Percentiles rank a stretch among this genome's conserved stretches.
Conservation (phyloP, 257 asterid genomes). For the Knoxia roxburghii region DNA sequence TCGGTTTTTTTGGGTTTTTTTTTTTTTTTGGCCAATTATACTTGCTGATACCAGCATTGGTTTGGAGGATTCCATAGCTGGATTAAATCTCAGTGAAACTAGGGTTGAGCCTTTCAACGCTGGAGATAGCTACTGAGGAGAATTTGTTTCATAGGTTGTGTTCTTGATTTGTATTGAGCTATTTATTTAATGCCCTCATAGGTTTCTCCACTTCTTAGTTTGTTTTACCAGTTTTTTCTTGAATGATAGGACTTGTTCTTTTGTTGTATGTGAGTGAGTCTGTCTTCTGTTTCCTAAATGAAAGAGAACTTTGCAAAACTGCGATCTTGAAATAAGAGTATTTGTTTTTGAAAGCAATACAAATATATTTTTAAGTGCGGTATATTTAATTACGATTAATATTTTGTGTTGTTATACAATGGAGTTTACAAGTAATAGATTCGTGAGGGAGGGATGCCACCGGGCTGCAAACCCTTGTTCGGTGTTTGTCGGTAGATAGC, state of each 20-base stretch:
- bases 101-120: slow-evolving; percentile 34
- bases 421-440: too few relatives aligned
- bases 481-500: too few relatives aligned
- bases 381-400: too few relatives aligned
- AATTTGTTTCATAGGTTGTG: slow-evolving; percentile 1
- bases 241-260: not conserved
- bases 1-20: too few relatives aligned
- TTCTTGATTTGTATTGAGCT: not conserved
- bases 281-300: not conserved
- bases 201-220: not conserved
- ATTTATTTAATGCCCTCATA: slow-evolving; percentile 2
- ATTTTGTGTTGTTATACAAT: too few relatives aligned
- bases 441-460: too few relatives aligned
- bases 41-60: slow-evolving; percentile 67
- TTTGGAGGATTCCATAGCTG: slow-evolving; percentile 56
- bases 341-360: not conserved
- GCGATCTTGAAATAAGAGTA: not conserved
- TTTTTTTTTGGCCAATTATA: slow-evolving; percentile 47
- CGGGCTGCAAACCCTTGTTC: too few relatives aligned
- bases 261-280: too few relatives aligned
- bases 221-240: not conserved
- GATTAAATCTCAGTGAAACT: slow-evolving; percentile 39
- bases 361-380: too few relatives aligned
- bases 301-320: slow-evolving; percentile 6
- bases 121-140: slow-evolving; percentile 29